Percentiles rank a stretch among this genome's conserved stretches.
These are phyloP conservation scores for Leccinellum luteum DNA, from an alignment of 768 basidiomycete species.

Conservation along the genomic window DNA sequence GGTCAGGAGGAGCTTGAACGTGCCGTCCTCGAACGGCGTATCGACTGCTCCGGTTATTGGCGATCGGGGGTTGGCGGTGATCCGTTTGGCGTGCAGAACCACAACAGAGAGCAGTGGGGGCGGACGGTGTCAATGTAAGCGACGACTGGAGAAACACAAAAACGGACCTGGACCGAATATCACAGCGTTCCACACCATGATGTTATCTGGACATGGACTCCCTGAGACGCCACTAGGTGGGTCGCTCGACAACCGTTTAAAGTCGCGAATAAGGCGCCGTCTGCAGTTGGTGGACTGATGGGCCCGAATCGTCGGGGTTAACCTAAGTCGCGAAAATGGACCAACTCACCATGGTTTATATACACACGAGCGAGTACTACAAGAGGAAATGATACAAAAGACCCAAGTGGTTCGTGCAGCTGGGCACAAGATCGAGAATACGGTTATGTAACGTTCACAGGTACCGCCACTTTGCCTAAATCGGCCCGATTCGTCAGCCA, in stretches of 20 bases:
- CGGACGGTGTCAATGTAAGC: neutral
- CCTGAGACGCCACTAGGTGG: conserved; percentile 96
- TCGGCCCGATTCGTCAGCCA: conserved; percentile 22
- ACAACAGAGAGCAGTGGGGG: neutral
- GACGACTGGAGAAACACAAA: neutral
- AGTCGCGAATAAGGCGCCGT: conserved; percentile 95
- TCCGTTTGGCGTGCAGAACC: neutral
- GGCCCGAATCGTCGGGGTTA: neutral
- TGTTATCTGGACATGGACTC: conserved; percentile 96
- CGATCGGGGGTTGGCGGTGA: neutral
- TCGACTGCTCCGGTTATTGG: conserved; percentile 58
- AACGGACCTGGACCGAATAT: conserved; percentile 94
- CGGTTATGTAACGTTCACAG: neutral
- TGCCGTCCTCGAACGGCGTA: conserved; percentile 98
- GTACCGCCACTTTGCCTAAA: neutral
- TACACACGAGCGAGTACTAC: neutral
- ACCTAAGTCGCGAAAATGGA: neutral
- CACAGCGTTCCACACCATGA: conserved; percentile 99
- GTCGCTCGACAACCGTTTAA: conserved; percentile 92
- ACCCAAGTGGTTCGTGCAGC: neutral
- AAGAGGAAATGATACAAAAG: neutral
- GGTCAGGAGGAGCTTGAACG: conserved; percentile 91
- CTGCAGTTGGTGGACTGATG: conserved; percentile 88
- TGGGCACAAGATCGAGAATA: conserved; percentile 8
- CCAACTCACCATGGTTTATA: conserved; percentile 20